Conservation (phyloP, 768 basidiomycete genomes). For the Strobilomyces dryophilus region DNA sequence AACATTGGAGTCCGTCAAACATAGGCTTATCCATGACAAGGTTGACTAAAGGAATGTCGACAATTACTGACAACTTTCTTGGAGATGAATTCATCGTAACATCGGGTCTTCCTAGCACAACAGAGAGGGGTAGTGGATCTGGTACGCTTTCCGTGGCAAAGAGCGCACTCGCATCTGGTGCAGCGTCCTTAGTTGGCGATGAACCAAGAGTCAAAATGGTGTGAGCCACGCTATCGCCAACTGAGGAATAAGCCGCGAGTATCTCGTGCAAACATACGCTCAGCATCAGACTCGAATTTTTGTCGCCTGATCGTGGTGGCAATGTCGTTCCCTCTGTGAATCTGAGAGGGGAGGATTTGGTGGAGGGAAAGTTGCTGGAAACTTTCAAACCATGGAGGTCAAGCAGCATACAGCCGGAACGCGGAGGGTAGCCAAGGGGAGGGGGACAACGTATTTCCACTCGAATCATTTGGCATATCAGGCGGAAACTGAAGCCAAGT, state of each 20-base stretch:
- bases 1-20: conserved; percentile 80
- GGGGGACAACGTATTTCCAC: conserved; percentile 66
- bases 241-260: conserved; percentile 45
- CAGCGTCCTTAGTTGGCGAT: conserved; percentile 25
- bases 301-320: conserved; percentile 1
- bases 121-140: conserved; percentile 18
- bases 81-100: neutral
- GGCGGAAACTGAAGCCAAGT: conserved; percentile 22
- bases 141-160: conserved; percentile 19
- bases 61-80: conserved; percentile 15
- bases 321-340: conserved; percentile 24
- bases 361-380: conserved; percentile 23
- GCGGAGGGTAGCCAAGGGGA: conserved; percentile 39
- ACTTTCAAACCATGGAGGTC: conserved; percentile 56
- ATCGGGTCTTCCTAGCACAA: conserved; percentile 17
- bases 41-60: conserved; percentile 60
- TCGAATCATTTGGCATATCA: conserved; percentile 57
- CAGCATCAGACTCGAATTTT: conserved; percentile 25
- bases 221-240: conserved; percentile 37
- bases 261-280: conserved; percentile 42
- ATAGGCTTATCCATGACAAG: conserved; percentile 56
- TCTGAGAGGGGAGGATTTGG: conserved; percentile 24
- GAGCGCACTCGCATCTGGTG: conserved; percentile 18
- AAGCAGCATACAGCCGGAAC: conserved; percentile 67
- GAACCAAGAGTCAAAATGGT: conserved; percentile 51